Conservation (phyloP, 2,329 filamentous ascomycete genomes). For the Emmonsiellopsis sp. region DNA sequence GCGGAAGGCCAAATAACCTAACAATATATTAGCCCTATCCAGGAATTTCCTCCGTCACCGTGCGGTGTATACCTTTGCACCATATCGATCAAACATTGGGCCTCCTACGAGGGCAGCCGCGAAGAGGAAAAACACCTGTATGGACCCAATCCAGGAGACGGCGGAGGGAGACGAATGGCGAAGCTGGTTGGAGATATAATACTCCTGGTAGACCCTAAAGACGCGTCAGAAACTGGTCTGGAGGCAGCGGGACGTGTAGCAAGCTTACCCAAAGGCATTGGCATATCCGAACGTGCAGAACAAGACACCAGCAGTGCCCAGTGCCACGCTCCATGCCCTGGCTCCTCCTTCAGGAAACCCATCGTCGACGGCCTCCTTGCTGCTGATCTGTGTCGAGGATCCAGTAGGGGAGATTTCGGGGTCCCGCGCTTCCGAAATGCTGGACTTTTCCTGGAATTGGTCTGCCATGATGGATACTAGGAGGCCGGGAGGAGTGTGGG, state of each 20-base stretch:
- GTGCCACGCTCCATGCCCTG: slow-evolving; percentile 19
- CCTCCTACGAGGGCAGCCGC: slow-evolving; percentile 44
- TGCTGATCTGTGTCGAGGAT: background rate
- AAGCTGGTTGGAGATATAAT: slow-evolving; percentile 39
- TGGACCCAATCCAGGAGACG: slow-evolving; percentile 47
- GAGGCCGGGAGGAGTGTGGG: background rate
- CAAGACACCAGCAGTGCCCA: slow-evolving; percentile 15
- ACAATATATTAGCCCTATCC: background rate
- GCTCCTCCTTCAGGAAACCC: slow-evolving; percentile 20
- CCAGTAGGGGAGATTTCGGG: background rate
- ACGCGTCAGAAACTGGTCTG: slow-evolving; percentile 19
- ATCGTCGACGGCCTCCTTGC: background rate
- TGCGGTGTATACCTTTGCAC: slow-evolving; percentile 7
- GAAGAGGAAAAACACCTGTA: slow-evolving; percentile 46
- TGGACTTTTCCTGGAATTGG: background rate
- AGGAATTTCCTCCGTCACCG: background rate
- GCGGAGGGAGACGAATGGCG: slow-evolving; percentile 32
- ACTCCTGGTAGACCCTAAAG: slow-evolving; percentile 46
- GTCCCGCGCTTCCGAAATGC: background rate
- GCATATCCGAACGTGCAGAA: slow-evolving; percentile 22
- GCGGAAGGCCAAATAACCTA: slow-evolving; percentile 11
- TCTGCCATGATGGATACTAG: background rate
- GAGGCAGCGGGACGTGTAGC: no score
- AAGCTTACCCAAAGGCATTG: slow-evolving; percentile 18
- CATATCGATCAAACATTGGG: slow-evolving; percentile 39